phyloP scores from a whole-genome alignment of 768 basidiomycete genomes.

The Holtermanniella nyarrowii region DNA sequence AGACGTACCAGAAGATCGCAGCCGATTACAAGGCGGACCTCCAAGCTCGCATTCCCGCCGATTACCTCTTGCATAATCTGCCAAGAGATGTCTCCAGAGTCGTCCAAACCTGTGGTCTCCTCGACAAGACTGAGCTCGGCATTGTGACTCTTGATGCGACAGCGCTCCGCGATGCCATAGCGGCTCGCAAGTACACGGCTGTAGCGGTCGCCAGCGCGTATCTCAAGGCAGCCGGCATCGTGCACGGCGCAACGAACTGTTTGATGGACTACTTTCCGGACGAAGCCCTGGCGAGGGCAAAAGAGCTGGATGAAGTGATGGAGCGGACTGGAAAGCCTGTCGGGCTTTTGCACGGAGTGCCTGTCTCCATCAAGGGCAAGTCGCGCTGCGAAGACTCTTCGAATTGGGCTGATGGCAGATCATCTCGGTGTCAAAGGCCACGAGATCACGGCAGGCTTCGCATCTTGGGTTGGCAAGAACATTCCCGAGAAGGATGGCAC shows the following conservation, averaged over 20 bases:
- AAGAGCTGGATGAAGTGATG: constrained; percentile 15
- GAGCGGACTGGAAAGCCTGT: constrained; percentile 12
- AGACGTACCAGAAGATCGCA: too few species aligned
- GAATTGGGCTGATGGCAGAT: constrained; percentile 41
- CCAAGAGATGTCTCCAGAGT: constrained; percentile 2
- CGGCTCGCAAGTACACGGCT: constrained; percentile 8
- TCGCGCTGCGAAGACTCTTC: neutral
- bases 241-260: constrained; percentile 50
- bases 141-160: constrained; percentile 13
- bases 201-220: constrained; percentile 20
- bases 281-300: constrained; percentile 16
- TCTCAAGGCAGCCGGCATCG: constrained; percentile 14
- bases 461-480: constrained; percentile 10
- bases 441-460: constrained; percentile 9
- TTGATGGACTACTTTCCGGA: constrained; percentile 18
- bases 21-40: too few species aligned
- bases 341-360: constrained; percentile 27
- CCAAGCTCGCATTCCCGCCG: too few species aligned
- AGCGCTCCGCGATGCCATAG: constrained; percentile 10
- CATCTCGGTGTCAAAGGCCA: constrained; percentile 20
- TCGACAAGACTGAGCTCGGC: constrained; percentile 5
- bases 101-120: constrained; percentile 1
- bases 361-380: constrained; percentile 25
- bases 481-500: constrained; percentile 9
- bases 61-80: constrained; percentile 1